Base-by-base conservation (phyloP, 257 asterid genomes). In the Jasminum sambac region DNA sequence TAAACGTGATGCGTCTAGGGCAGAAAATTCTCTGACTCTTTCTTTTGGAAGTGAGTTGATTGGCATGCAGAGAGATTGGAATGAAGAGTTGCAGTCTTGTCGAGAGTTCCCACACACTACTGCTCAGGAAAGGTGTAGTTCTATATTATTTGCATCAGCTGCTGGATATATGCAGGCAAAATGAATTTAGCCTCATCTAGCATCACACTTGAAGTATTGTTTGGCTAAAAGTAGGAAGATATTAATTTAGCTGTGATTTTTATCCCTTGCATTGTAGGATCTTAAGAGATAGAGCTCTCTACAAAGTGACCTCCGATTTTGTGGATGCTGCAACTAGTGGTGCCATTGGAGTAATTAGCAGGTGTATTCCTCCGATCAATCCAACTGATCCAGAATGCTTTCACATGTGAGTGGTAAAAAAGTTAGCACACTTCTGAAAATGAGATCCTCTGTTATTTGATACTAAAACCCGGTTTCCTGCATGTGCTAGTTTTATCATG, bases 61-160 rank as follows among this genome's bases (percentile, higher is more conserved):
- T 83, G 98, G 97, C 43, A 91, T 94, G 97, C 97, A 91, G 84
- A 88, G 98, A 73, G 98, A 94, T 74, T 89, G 98, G 98, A 94
- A 94, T 67, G 98, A 94, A 80, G 98, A 94, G 76, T 70, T 91
- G 82, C 98, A 94, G 76, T 88, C 97, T 42, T 91, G 96, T 77
- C 87, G 97, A 65, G 97, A 94, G 80, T 91, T 94, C 72, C 96
- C 98, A 19, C 98, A 87, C 73, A 72, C 85, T 23, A 81, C 90
- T 2, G 87, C 87, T 75, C 97, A 86, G 78, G 97, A 94, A 82
- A 94, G 94, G 98, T 93, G 76, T 61, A 71, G 71, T 34, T 68
- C 63, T 66, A 55, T 72, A 25, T 68, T 73, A 40, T 66, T 69
- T 74, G 16, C 63, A 21, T 40, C 17, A 36, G 62, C 30, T 55